Percentiles rank a stretch among this genome's conserved stretches.
Conservation (phyloP, 2,329 filamentous ascomycete species). For the Trichoderma cornu-damae region DNA sequence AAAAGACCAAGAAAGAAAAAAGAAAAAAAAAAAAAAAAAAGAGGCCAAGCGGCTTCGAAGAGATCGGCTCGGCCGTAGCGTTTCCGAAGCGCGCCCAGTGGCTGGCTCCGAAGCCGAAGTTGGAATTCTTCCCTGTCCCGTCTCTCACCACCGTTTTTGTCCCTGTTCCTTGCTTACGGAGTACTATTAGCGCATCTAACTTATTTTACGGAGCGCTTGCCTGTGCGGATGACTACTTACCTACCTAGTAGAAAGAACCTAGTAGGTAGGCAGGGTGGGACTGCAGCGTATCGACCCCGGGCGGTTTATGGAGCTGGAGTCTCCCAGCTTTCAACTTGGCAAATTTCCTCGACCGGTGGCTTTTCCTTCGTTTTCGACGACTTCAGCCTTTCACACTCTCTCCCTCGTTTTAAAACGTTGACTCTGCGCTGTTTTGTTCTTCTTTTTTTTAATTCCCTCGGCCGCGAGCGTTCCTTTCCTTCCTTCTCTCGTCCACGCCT, state of each 20-base stretch:
- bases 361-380: not conserved
- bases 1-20: not conserved
- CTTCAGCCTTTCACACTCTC: slow-evolving; percentile 2
- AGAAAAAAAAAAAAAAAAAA: not conserved
- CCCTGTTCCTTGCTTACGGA: too few relatives aligned
- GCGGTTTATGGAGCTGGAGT: not conserved
- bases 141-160: not conserved
- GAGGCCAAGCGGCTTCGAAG: not conserved
- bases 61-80: not conserved
- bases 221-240: slow-evolving; percentile 14
- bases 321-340: not conserved
- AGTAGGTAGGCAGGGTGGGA: too few relatives aligned
- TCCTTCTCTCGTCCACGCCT: not conserved
- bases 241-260: too few relatives aligned
- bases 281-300: not conserved
- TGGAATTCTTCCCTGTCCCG: not conserved
- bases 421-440: not conserved
- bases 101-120: slow-evolving; percentile 11
- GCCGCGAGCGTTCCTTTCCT: not conserved
- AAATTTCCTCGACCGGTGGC: slow-evolving; percentile 11
- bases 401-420: not conserved
- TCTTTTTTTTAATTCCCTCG: too few relatives aligned
- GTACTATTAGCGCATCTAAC: slow-evolving; percentile 4
- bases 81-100: slow-evolving; percentile 3
- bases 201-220: too few relatives aligned